These are phyloP conservation scores for Botryotinia globosa DNA, from an alignment of 2,329 filamentous ascomycete species.

Conservation along the genomic window DNA sequence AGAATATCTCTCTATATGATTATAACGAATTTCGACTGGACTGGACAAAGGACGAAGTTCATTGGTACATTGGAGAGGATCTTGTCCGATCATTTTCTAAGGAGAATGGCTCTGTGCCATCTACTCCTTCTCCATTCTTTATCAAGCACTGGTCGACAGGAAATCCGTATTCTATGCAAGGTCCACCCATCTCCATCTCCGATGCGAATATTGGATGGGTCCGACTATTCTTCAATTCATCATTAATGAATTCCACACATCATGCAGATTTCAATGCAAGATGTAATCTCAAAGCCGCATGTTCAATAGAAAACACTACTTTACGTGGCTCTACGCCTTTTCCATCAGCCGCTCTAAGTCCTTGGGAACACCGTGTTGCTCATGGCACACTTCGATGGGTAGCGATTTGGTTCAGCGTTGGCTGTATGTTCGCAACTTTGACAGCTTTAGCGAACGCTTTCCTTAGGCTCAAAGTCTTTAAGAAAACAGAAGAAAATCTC, in stretches of 20 bases:
- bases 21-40: conserved; percentile 48
- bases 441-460: conserved; percentile 16
- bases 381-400: conserved; percentile 20
- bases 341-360: background rate
- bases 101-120: conserved; percentile 39
- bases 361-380: conserved; percentile 15
- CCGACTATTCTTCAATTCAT: conserved; percentile 51
- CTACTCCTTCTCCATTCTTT: conserved; percentile 43
- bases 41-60: conserved; percentile 45
- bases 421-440: background rate
- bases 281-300: conserved; percentile 38
- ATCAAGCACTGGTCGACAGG: conserved; percentile 50
- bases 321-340: conserved; percentile 21
- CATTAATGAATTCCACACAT: conserved; percentile 39
- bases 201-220: conserved; percentile 46
- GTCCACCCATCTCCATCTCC: conserved; percentile 43
- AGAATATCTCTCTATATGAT: conserved; percentile 27
- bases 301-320: conserved; percentile 32
- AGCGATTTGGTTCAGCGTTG: conserved; percentile 18
- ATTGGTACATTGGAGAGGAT: conserved; percentile 44
- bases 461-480: conserved; percentile 15
- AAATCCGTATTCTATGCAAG: conserved; percentile 45
- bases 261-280: conserved; percentile 33
- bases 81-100: conserved; percentile 38
- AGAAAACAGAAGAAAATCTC: background rate